Evolutionary conservation across 73 alveolate species (phyloP).

Genomic region (Tetrahymena thermophila): DNA sequence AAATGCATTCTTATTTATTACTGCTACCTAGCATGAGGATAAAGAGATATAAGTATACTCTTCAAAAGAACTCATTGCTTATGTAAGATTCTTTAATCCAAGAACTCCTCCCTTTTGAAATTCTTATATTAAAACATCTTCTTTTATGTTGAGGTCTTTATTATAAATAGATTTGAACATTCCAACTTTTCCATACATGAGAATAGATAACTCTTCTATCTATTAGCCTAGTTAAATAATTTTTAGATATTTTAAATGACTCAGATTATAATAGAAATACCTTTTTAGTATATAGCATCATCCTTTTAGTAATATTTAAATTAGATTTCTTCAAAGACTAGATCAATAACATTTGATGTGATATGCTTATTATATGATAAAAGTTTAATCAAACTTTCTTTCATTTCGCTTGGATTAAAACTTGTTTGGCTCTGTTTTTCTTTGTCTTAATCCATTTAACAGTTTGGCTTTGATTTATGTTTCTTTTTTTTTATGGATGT

Average conservation of each 20-base stretch:
- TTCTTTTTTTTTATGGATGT: background rate
- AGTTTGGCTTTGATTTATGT: background rate
- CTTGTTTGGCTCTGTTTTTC: background rate
- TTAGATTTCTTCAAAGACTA: background rate
- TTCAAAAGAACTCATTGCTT: background rate
- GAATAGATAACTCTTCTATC: background rate
- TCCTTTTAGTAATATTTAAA: background rate
- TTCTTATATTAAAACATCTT: background rate
- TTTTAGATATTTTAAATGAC: background rate
- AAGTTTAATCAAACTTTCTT: background rate
- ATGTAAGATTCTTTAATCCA: background rate
- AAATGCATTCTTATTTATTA: background rate
- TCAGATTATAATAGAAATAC: background rate
- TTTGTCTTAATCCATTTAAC: background rate
- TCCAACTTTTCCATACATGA: background rate
- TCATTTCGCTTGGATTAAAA: background rate
- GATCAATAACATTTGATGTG: background rate
- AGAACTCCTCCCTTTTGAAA: background rate
- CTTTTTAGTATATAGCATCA: background rate
- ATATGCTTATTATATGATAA: background rate
- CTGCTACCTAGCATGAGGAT: background rate
- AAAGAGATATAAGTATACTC: background rate
- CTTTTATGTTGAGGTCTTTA: background rate
- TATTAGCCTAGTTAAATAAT: background rate
- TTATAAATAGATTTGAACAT: background rate